Base-by-base conservation (phyloP, 176 grass and related monocot species). In the Juncus effusus region DNA sequence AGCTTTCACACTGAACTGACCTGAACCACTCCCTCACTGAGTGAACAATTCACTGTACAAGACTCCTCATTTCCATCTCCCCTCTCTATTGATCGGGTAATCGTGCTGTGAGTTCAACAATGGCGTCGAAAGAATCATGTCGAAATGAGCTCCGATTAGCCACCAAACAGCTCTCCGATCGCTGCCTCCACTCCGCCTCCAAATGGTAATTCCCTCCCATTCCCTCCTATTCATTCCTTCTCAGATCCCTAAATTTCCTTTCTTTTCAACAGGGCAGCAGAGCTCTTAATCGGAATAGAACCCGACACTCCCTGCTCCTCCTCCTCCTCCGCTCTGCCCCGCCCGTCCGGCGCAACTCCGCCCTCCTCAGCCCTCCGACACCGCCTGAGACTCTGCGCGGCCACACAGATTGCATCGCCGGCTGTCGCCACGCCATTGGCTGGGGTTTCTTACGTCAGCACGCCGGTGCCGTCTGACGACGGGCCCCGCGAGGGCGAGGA, bases 381-480 rank as follows among this genome's bases (percentile, higher is more conserved):
- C 78, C 80, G 83, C 11, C 65, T 86, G 44, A 88, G 88, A 4
- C 69, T 75, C 10, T 70, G 66, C 59, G 77, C 66, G 5, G 13
- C 38, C 16, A 62, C 85, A 7, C 75, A 90, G 39, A 47, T 9
- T 5, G 44, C 6, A 5, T 72, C 36, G 0, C 69, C 76, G 36
- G 62, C 40, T 69, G 70, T 44, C 3, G 74, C 74, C 56, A 99
- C 94, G 13, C 89, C 94, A 59, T 69, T 83, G 5, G 93, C 66
- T 42, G 85, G 88, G 40, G 82, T 96, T 37, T 96, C 93, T n/a
- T 92, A 96, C 74, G 79, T 92, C 40, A 87, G 75, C 89, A 99
- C 85, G 10, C 94, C 94, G 11, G 79, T 93, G 45, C 94, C 85
- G 6, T 81, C 87, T 51, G 94, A 99, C 59, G 94, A 92, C 8